Evolutionary conservation across 768 basidiomycete genomes (phyloP).

Genomic region (Scleroderma bovista): DNA sequence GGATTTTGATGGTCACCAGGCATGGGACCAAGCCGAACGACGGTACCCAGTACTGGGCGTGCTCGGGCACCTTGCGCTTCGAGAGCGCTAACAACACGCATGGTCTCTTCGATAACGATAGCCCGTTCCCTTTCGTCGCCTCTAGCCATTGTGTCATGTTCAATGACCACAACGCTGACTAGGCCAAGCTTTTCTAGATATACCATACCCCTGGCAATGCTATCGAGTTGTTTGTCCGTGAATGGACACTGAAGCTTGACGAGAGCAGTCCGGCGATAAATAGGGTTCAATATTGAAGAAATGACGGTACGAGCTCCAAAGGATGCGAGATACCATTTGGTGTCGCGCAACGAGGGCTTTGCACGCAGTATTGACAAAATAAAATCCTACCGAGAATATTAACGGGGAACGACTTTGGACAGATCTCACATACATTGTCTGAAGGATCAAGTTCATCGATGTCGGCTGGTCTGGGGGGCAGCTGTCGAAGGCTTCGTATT

Average conservation of each 20-base stretch:
- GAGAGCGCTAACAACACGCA: slow-evolving; percentile 76
- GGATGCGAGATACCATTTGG: slow-evolving; percentile 84
- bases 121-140: slow-evolving; percentile 68
- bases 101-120: slow-evolving; percentile 70
- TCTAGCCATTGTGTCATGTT: slow-evolving; percentile 69
- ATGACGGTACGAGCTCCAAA: slow-evolving; percentile 74
- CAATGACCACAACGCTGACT: slow-evolving; percentile 92
- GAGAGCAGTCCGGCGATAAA: slow-evolving; percentile 80
- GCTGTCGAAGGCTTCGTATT: slow-evolving; percentile 24
- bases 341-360: slow-evolving; percentile 87
- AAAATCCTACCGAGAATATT: slow-evolving; percentile 64
- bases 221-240: slow-evolving; percentile 86
- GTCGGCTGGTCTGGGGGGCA: slow-evolving; percentile 7
- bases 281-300: slow-evolving; percentile 78
- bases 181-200: slow-evolving; percentile 95
- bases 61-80: slow-evolving; percentile 83
- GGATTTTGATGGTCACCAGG: slow-evolving; percentile 38
- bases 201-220: slow-evolving; percentile 88
- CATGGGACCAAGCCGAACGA: slow-evolving; percentile 79
- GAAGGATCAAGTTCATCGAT: slow-evolving; percentile 29
- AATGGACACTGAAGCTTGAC: slow-evolving; percentile 98
- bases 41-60: slow-evolving; percentile 81
- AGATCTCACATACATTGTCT: slow-evolving; percentile 41
- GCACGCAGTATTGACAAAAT: slow-evolving; percentile 92
- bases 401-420: slow-evolving; percentile 1